These are phyloP conservation scores for Anisogramma anomala DNA, from an alignment of 2,329 filamentous ascomycete species.

Conservation along the genomic window DNA sequence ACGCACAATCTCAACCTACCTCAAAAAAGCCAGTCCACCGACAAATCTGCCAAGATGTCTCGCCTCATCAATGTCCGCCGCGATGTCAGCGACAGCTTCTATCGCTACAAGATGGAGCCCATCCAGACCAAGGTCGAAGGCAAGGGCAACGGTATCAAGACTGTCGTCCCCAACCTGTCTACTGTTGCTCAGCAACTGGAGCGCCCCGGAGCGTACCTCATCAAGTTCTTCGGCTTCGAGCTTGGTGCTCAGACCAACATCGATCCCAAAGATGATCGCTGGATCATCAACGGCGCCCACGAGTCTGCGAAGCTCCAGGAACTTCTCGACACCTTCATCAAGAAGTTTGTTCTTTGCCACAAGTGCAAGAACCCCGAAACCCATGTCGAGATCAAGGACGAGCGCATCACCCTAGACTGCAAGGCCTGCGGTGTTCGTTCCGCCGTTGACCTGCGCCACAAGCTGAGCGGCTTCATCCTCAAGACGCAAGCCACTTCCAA, in stretches of 20 bases:
- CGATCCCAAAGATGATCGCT: conserved; percentile 92
- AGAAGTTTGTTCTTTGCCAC: conserved; percentile 98
- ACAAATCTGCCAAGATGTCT: conserved; percentile 64
- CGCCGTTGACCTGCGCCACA: conserved; percentile 83
- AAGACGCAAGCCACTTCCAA: conserved; percentile 67
- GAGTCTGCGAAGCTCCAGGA: conserved; percentile 93
- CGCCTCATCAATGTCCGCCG: conserved; percentile 88
- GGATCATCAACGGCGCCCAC: conserved; percentile 99
- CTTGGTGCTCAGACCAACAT: conserved; percentile 97
- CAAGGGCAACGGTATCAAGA: conserved; percentile 99
- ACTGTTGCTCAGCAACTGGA: conserved; percentile 86
- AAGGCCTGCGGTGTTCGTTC: conserved; percentile 94
- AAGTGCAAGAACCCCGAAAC: conserved; percentile 99
- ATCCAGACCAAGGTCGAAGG: conserved; percentile 99
- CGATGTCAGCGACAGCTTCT: conserved; percentile 97
- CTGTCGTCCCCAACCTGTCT: conserved; percentile 88
- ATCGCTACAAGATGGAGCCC: conserved; percentile 99
- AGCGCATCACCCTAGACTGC: conserved; percentile 86
- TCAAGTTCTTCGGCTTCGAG: conserved; percentile 99
- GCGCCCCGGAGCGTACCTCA: conserved; percentile 85
- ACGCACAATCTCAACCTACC: conserved; percentile 2
- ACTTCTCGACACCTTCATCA: conserved; percentile 95
- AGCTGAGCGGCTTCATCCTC: conserved; percentile 93
- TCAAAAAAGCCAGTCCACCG: conserved; percentile 7
- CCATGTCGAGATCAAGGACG: conserved; percentile 89